Conservation (phyloP, 306 rosid species). For the Quercus ilex region DNA sequence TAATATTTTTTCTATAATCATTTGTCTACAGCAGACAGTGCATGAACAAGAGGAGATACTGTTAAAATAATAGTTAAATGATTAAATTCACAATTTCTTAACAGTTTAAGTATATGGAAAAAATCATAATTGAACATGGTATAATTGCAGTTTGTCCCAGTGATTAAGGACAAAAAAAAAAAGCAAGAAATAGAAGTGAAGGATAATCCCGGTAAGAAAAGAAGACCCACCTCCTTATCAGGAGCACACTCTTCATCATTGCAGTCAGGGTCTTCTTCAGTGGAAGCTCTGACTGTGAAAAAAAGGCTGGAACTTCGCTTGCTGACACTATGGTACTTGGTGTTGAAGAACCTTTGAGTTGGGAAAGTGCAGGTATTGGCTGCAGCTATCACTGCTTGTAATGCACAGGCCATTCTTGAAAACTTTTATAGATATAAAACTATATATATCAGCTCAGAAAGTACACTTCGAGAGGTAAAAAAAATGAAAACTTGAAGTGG, state of each 20-base stretch:
- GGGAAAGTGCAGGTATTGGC: constrained; percentile 55
- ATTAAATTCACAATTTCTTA: no score
- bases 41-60: background rate
- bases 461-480: background rate
- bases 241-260: constrained; percentile 92
- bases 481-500: background rate
- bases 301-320: constrained; percentile 13
- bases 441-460: background rate
- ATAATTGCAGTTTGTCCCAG: no score
- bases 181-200: background rate
- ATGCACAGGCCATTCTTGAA: constrained; percentile 54
- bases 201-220: background rate
- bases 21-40: background rate
- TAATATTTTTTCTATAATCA: background rate
- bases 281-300: constrained; percentile 55
- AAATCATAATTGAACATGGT: no score
- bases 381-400: constrained; percentile 55
- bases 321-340: constrained; percentile 25
- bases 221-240: constrained; percentile 66
- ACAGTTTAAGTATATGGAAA: no score
- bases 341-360: constrained; percentile 33
- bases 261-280: constrained; percentile 79
- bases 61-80: no score
- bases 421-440: background rate
- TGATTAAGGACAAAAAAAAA: background rate